phyloP scores from a whole-genome alignment of 306 rosid species.

The Acacia confusa region DNA sequence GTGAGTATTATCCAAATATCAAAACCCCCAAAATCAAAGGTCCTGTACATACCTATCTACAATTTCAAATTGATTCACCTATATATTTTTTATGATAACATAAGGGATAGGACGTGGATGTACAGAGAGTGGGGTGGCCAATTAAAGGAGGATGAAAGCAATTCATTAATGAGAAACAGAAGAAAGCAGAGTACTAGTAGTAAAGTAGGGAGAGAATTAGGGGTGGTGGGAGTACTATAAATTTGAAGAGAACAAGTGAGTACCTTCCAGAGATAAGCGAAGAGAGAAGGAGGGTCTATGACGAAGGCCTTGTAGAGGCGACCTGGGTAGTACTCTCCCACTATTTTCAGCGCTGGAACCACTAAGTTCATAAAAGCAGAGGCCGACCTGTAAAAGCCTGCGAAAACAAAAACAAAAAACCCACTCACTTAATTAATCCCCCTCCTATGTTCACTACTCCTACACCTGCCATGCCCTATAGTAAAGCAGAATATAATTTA shows the following conservation, averaged over 20 bases:
- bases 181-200: background rate
- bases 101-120: background rate
- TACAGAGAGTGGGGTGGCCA: too few species aligned
- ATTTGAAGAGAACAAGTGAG: background rate
- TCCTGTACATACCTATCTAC: background rate
- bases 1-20: background rate
- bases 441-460: background rate
- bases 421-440: background rate
- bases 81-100: background rate
- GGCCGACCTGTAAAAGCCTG: conserved; percentile 94
- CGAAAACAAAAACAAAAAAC: background rate
- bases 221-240: too few species aligned
- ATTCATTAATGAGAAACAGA: background rate
- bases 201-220: background rate
- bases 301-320: conserved; percentile 71
- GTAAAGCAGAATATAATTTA: background rate
- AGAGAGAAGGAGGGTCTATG: conserved; percentile 88
- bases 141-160: background rate
- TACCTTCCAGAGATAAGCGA: conserved; percentile 97
- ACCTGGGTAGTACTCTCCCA: conserved; percentile 79
- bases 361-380: conserved; percentile 82
- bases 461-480: background rate
- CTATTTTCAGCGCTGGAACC: conserved; percentile 69
- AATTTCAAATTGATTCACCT: background rate
- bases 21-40: background rate